Base-by-base conservation (phyloP, 345 rosid species). In the Kandelia obovata region DNA sequence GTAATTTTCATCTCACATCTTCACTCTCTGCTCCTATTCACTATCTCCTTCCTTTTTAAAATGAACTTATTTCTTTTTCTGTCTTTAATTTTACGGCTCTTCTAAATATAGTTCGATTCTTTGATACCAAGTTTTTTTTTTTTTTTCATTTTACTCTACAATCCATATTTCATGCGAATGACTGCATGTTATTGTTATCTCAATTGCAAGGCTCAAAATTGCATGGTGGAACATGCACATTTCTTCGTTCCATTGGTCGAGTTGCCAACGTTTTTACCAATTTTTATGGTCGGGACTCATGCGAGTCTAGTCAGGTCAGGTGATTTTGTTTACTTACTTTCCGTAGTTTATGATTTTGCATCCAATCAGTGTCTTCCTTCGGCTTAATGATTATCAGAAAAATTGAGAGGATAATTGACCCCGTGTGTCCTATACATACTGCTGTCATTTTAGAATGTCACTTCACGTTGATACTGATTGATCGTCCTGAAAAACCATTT, bases 351-450 rank as follows among this genome's bases (percentile, higher is more conserved):
- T 59, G 8, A 17, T 70, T 43, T 26, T 53, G 11, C 21, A 20
- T 5, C 20, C 32, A 32, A 6, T 32, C 5, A 53, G 5, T 28
- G 4, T 49, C 59, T 2, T 0, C 1, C 5, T 35, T 15, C 20
- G 8, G 34, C 47, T 63, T 19, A 5, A 47, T 13, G 20, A 19
- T 71, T 37, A 13, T 46, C 27, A 34, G 37, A 6, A 34, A 34
- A 58, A 17, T 58, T 51, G 19, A 95, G 89, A 90, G 83, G 79
- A 90, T 92, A 32, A 61, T 92, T 11, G 99, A 95, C 80, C 99
- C 94, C 25, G 91, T 95, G 67, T 92, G 98, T 67, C 96, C 98
- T 6, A 83, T 97, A 75, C 92, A 95, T 75, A 95, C 98, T 23
- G 97, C 99, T 69, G 97, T 95, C 51, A 39, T 85, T 72, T 87